Percentiles rank a stretch among this genome's conserved stretches.
These are phyloP conservation scores for Arthrobotrys pseudoclavata DNA, from an alignment of 2,329 filamentous ascomycete genomes.

Conservation along the genomic window DNA sequence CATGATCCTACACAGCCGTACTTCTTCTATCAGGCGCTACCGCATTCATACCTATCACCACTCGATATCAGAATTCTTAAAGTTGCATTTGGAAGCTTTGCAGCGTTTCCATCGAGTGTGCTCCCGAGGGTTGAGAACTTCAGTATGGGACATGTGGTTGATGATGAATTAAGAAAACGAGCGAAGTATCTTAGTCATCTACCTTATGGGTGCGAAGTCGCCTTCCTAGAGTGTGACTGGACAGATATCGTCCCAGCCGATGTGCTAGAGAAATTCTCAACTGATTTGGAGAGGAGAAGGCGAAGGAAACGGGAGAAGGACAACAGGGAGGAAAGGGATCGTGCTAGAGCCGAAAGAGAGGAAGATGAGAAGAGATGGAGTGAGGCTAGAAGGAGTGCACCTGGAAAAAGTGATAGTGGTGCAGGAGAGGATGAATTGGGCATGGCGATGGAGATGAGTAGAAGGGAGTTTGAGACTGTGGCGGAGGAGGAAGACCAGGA, in stretches of 20 bases:
- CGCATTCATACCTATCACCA: constrained; percentile 89
- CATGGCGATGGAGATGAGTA: constrained; percentile 64
- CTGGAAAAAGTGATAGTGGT: constrained; percentile 62
- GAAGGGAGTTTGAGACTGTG: constrained; percentile 68
- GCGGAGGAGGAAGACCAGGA: constrained; percentile 63
- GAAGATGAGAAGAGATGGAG: constrained; percentile 79
- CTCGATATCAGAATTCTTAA: constrained; percentile 94
- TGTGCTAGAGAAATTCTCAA: constrained; percentile 80
- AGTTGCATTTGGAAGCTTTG: constrained; percentile 86
- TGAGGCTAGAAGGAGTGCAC: constrained; percentile 73
- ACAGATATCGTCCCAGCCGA: constrained; percentile 85
- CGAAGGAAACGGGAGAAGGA: constrained; percentile 87
- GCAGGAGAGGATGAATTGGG: constrained; percentile 50
- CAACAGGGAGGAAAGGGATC: constrained; percentile 85
- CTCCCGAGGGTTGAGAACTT: constrained; percentile 90
- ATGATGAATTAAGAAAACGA: constrained; percentile 84
- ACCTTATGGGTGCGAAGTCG: constrained; percentile 90
- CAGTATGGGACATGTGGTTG: constrained; percentile 86
- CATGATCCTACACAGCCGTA: constrained; percentile 72
- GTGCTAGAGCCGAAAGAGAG: constrained; percentile 82
- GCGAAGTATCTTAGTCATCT: constrained; percentile 90
- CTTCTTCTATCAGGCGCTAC: constrained; percentile 88
- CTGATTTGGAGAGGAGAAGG: constrained; percentile 81
- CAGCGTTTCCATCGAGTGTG: constrained; percentile 84
- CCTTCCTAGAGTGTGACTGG: constrained; percentile 94